These are phyloP conservation scores for Picochlorum costavermella DNA, from an alignment of 139 green algal species.

Conservation along the genomic window DNA sequence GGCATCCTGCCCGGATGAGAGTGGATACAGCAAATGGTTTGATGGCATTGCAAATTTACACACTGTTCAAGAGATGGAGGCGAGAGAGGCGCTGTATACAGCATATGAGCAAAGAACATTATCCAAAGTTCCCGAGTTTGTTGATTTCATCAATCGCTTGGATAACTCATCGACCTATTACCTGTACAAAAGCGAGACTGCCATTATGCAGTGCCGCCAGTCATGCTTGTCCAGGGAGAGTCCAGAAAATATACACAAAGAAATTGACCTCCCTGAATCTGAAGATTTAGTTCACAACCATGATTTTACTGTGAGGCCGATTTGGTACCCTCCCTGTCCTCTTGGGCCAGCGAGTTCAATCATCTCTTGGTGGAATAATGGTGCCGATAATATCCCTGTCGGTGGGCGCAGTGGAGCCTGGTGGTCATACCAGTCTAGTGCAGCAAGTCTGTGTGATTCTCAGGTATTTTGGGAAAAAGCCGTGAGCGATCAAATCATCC, in stretches of 20 bases:
- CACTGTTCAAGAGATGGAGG: constrained; percentile 58
- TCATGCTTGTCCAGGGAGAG: neutral
- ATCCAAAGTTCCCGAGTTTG: constrained; percentile 77
- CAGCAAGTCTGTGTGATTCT: neutral
- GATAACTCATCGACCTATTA: constrained; percentile 38
- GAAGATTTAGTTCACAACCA: neutral
- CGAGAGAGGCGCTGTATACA: constrained; percentile 53
- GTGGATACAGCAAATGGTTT: constrained; percentile 24
- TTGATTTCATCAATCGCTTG: constrained; percentile 65
- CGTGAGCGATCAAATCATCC: neutral
- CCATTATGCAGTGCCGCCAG: neutral
- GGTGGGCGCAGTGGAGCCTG: neutral
- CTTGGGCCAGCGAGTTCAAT: neutral
- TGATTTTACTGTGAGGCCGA: constrained; percentile 54
- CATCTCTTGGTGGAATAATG: neutral
- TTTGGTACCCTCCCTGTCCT: constrained; percentile 48
- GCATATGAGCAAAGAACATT: constrained; percentile 58
- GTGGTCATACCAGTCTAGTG: neutral
- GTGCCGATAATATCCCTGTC: neutral
- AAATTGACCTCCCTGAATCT: neutral
- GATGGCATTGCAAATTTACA: constrained; percentile 37
- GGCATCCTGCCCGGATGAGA: neutral
- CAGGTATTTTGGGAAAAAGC: neutral
- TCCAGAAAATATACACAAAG: neutral
- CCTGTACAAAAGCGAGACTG: constrained; percentile 30